Conservation (phyloP, 805 yeast genomes). For the Pichia scutulata region DNA sequence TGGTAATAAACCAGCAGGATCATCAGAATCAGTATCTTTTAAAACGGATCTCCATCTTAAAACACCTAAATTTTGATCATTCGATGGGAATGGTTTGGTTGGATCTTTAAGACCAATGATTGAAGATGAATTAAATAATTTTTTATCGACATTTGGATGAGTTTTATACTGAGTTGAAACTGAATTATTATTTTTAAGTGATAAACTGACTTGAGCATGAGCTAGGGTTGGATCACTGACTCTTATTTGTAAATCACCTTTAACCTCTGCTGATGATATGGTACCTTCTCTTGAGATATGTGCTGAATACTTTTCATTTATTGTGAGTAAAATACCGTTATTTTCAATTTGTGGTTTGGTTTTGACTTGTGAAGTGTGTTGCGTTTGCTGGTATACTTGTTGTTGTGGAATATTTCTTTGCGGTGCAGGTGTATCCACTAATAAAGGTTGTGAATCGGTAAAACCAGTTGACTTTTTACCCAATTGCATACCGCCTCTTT, state of each 20-base stretch:
- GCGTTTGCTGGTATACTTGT: slow-evolving; percentile 19
- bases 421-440: slow-evolving; percentile 24
- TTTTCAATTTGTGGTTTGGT: slow-evolving; percentile 35
- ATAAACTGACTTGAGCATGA: slow-evolving; percentile 53
- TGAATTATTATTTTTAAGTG: slow-evolving; percentile 38
- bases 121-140: slow-evolving; percentile 47
- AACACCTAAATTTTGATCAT: slow-evolving; percentile 85
- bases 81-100: slow-evolving; percentile 77
- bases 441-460: slow-evolving; percentile 23
- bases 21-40: slow-evolving; percentile 37
- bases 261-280: slow-evolving; percentile 60
- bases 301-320: slow-evolving; percentile 73
- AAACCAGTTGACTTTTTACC: slow-evolving; percentile 42
- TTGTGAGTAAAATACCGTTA: slow-evolving; percentile 71
- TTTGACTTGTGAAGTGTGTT: slow-evolving; percentile 11
- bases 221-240: slow-evolving; percentile 71
- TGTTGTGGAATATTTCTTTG: slow-evolving; percentile 12
- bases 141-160: slow-evolving; percentile 91
- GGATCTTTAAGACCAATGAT: slow-evolving; percentile 71
- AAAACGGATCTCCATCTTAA: slow-evolving; percentile 84
- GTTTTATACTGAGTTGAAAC: slow-evolving; percentile 69
- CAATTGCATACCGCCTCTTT: slow-evolving; percentile 71
- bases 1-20: slow-evolving; percentile 54
- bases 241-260: slow-evolving; percentile 86
- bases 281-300: slow-evolving; percentile 81